A percentile compares a stretch with the other conserved stretches of the same genome.
These are phyloP conservation scores for Zygotorulaspora mrakii DNA, from an alignment of 1,139 yeast species.

Conservation along the genomic window DNA sequence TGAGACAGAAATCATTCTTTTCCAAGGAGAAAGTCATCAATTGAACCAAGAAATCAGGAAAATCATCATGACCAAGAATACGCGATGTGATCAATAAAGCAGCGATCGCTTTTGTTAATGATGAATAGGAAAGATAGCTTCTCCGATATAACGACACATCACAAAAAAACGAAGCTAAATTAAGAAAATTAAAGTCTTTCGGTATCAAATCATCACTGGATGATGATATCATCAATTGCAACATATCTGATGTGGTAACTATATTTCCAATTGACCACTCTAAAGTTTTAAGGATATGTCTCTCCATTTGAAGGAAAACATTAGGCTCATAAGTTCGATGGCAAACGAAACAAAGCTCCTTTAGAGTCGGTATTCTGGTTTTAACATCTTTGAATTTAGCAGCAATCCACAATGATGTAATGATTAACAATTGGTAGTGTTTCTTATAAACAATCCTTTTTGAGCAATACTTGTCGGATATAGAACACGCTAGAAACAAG, in stretches of 20 bases:
- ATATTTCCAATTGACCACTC: conserved; percentile 55
- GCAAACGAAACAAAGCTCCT: conserved; percentile 75
- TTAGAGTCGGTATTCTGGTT: conserved; percentile 73
- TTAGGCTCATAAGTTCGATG: conserved; percentile 80
- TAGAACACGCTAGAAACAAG: conserved; percentile 69
- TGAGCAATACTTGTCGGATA: conserved; percentile 88
- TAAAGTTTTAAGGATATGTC: conserved; percentile 76
- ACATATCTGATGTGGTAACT: conserved; percentile 25
- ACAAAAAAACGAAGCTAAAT: conserved; percentile 48
- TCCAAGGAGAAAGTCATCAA: conserved; percentile 4
- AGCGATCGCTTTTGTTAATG: conserved; percentile 63
- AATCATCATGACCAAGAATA: conserved; percentile 41
- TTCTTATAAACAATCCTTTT: conserved; percentile 85
- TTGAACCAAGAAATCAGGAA: conserved; percentile 15
- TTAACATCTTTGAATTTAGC: conserved; percentile 90
- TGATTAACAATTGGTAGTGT: conserved; percentile 89
- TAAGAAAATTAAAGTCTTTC: conserved; percentile 7
- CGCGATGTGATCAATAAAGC: conserved; percentile 72
- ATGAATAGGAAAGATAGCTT: conserved; percentile 55
- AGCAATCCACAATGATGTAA: conserved; percentile 93
- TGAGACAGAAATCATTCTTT: conserved; percentile 11
- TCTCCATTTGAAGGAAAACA: conserved; percentile 94
- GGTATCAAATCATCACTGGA: conserved; percentile 11
- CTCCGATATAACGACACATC: conserved; percentile 75
- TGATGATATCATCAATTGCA: conserved; percentile 10